phyloP scores from a whole-genome alignment of 106 monocot species.

The Alisma plantagoaquatica region DNA sequence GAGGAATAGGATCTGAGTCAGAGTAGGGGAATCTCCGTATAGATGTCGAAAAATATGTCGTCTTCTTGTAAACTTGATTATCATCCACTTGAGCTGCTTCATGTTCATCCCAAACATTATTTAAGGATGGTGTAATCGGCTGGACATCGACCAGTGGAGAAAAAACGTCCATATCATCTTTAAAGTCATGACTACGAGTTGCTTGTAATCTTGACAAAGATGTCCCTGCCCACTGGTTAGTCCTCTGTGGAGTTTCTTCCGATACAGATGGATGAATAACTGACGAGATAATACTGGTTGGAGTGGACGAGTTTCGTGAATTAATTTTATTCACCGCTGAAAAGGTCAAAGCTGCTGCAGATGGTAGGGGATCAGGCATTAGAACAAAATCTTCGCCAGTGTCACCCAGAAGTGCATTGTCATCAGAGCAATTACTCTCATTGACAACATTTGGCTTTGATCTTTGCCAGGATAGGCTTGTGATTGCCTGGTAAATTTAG shows the following conservation, averaged over 20 bases:
- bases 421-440: conserved; percentile 62
- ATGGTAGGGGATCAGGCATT: conserved; percentile 96
- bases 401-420: conserved; percentile 82
- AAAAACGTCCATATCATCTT: conserved; percentile 99
- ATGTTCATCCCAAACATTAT: conserved; percentile 58
- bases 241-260: conserved; percentile 56
- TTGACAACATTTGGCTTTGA: conserved; percentile 72
- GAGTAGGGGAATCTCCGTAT: conserved; percentile 30
- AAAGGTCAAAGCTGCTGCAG: conserved; percentile 28
- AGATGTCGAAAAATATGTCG: conserved; percentile 25
- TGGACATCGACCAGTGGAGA: conserved; percentile 97
- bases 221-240: conserved; percentile 33
- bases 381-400: conserved; percentile 75
- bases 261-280: conserved; percentile 13
- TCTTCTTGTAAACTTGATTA: conserved; percentile 30
- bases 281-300: conserved; percentile 29
- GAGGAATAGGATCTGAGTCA: conserved; percentile 39
- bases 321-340: conserved; percentile 19
- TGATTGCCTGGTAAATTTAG: conserved; percentile 52
- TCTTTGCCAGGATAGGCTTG: conserved; percentile 91
- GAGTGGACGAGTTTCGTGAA: conserved; percentile 28
- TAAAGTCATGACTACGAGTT: conserved; percentile 40
- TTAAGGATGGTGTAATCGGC: conserved; percentile 80
- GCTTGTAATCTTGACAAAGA: conserved; percentile 66
- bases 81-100: conserved; percentile 48